Evolutionary conservation across 2,329 filamentous ascomycete genomes (phyloP), one percentile per base, ranked within the genome.

Genomic region (Coniochaeta prunicola): DNA sequence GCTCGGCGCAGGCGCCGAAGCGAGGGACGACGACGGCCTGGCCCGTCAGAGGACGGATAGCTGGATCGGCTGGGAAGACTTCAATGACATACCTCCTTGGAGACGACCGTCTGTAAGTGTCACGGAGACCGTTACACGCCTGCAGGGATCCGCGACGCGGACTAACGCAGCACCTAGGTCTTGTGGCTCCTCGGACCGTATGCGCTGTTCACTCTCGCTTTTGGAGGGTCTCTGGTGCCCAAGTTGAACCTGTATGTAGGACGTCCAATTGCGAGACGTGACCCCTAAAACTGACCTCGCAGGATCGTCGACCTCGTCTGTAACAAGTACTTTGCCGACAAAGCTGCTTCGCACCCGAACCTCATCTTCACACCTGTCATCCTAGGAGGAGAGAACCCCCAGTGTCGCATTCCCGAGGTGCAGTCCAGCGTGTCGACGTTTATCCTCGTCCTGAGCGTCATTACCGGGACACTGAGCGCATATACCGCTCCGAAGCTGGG

Each of bases 121-220:
- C 26, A 38, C 26, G 7, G 38, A 15, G 8, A n/a, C 24, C 45
- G 45, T 50, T 12, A 13, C 53, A 54, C 53, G 36, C 42, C 55
- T 59, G 12, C 26, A 53, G 21, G 53, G 28, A 17, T 10, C 13
- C 13, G 36, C 13, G 33, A 45, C 58, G 48, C 56, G 50, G 55
- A 57, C 70, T 74, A 64, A 73, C 62, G 56, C 60, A 59, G 38
- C 31, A 15, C 15, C 34, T 61, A 90, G 90, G 84, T 96, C 57
- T 90, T 81, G 72, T 97, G 92, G 90, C 79, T 97, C 4, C 72
- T 97, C 8, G 84, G 83, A 0, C 90, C 92, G 0, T 94, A 92
- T 72, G 80, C 89, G 59, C 73, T 96, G 50, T 93, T 91, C 69
- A 91, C 91, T 0, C 77, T 96, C 58, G 92, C 92, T 0, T 93